Base-by-base conservation (phyloP, 2,329 filamentous ascomycete species). In the Neopestalotiopsis sp. region DNA sequence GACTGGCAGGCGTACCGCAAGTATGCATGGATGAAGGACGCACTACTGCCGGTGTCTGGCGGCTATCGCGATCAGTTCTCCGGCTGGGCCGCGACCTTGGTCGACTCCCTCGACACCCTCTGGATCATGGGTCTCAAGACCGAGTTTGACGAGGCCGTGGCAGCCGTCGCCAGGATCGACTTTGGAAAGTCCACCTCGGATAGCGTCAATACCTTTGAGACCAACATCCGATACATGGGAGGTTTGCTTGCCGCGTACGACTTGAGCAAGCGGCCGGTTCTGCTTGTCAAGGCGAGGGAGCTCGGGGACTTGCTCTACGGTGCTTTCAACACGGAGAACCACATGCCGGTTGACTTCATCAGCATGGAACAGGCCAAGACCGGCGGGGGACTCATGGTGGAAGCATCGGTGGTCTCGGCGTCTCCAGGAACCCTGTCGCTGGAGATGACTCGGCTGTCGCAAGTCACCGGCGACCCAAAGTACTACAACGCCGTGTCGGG, bases 401-500 rank as follows among this genome's bases (percentile, higher is more conserved):
- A 85, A 69, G 20, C 38, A 0, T 73, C 69, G 1, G 83, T 86
- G 4, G 81, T 84, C 14, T 81, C 83, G 3, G 84, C 84, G 6
- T 81, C 82, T 5, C 81, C 84, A 1, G 92, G 92, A 5, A 92
- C 91, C 5, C 82, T 94, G 64, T 91, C 89, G 1, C 80, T 95
- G 68, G 93, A 95, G 74, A 90, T 94, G 77, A 92, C 91, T 14
- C 86, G 91, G 17, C 81, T 95, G 63, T 91, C 91, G 2, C 92
- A 94, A 77, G 80, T 95, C 69, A 94, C 92, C 0, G 89, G 89
- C 38, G 86, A 94, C 70, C 80, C 87, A 20, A 94, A 92, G 74
- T 95, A 93, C 80, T 94, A 91, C 76, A 91, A 93, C 76, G 92
- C 91, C 5, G 85, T 92, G 70, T 87, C 90, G 38, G 85, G 87